Evolutionary conservation across 139 green algal genomes (phyloP).

Genomic region (Ettlia oleoabundans): DNA sequence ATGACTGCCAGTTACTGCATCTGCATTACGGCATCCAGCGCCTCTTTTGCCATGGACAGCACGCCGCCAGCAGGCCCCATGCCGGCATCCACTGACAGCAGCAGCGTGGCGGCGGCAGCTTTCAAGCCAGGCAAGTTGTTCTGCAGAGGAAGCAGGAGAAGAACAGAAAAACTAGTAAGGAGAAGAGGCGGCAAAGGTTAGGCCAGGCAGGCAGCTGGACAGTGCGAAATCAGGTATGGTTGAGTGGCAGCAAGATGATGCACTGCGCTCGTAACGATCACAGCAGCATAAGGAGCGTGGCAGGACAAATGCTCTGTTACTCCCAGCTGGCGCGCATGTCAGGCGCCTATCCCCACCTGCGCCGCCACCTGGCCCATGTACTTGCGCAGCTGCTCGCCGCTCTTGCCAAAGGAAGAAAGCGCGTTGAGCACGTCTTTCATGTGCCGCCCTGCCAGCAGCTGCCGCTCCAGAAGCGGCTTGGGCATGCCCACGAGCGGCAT

Average conservation of each 20-base stretch:
- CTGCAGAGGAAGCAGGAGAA: background rate
- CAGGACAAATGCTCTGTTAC: background rate
- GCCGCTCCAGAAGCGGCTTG: conserved; percentile 11
- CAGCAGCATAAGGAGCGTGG: background rate
- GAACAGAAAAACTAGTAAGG: background rate
- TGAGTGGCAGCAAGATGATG: background rate
- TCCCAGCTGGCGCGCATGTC: too few species aligned
- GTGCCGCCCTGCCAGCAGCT: conserved; percentile 25
- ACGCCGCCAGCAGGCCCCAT: conserved; percentile 1
- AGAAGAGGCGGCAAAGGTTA: background rate
- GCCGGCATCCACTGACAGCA: conserved; percentile 27
- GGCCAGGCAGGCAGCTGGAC: background rate
- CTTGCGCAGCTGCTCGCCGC: conserved; percentile 21
- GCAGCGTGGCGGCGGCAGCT: conserved; percentile 7
- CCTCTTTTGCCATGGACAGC: conserved; percentile 21
- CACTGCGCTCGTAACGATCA: background rate
- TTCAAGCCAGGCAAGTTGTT: conserved; percentile 3
- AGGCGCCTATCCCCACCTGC: conserved; percentile 7
- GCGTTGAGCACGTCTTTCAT: background rate
- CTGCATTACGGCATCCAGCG: conserved; percentile 23
- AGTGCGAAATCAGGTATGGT: background rate
- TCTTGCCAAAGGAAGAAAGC: conserved; percentile 8
- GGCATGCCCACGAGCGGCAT: conserved; percentile 23
- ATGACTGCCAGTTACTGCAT: too few species aligned
- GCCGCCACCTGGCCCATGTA: conserved; percentile 20